These are phyloP conservation scores for Epicoccum nigrum DNA, from an alignment of 2,329 filamentous ascomycete genomes.

Conservation along the genomic window DNA sequence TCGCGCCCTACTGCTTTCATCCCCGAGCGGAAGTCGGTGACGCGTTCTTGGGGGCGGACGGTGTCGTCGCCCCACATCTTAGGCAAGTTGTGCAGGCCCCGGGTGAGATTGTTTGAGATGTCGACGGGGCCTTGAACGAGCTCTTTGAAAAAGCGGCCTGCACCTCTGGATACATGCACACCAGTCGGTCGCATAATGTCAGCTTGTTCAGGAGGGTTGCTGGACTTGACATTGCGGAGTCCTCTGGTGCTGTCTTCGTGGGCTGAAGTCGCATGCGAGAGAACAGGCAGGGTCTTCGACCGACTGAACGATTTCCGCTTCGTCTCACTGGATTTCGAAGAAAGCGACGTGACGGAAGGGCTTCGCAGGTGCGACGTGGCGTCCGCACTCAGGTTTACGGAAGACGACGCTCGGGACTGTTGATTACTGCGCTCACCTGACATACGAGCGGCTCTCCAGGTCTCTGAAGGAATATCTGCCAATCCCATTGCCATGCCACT, in stretches of 20 bases:
- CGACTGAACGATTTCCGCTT: not conserved
- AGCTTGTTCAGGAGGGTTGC: not conserved
- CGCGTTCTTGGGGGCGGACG: constrained; percentile 24
- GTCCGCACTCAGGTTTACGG: not conserved
- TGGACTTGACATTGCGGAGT: not conserved
- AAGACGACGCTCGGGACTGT: not conserved
- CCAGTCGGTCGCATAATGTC: constrained; percentile 31
- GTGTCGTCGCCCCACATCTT: constrained; percentile 33
- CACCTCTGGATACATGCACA: constrained; percentile 21
- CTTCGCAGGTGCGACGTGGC: not conserved
- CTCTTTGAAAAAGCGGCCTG: constrained; percentile 13
- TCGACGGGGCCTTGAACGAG: constrained; percentile 22
- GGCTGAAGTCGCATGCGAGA: not conserved
- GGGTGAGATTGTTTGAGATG: constrained; percentile 21
- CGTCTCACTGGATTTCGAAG: not conserved
- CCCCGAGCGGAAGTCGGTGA: constrained; percentile 28
- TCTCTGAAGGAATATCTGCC: constrained; percentile 67
- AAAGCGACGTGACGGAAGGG: not conserved
- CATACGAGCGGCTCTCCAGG: constrained; percentile 48
- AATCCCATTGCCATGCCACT: constrained; percentile 71
- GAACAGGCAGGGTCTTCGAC: not conserved
- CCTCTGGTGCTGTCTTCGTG: not conserved
- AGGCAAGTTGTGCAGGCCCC: constrained; percentile 30
- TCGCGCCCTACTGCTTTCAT: constrained; percentile 26
- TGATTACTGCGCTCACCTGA: constrained; percentile 4